Evolutionary conservation across 2,329 filamentous ascomycete species (phyloP), one percentile per base, ranked within the genome.

Genomic region (Penicillium sp.): DNA sequence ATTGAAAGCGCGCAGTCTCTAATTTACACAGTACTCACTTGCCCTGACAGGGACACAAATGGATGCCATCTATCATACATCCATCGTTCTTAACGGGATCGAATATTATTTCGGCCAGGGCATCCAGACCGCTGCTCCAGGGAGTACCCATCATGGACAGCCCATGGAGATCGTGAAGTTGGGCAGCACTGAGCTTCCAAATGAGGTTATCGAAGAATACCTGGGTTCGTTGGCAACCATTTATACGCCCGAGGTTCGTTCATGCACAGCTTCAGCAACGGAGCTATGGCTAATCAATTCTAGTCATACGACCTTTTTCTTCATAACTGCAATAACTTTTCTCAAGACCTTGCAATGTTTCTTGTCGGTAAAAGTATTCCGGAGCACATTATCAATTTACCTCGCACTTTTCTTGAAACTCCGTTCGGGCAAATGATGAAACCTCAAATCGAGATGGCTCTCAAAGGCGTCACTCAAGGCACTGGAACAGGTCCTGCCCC

Each of bases 291-390:
- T 61, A 56, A 64, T 46, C 50, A 9, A 26, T n/a, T 9, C 18
- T 61, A 91, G 84, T 89, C 90, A 1, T 97, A 97, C 69, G 91
- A 97, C 69, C 78, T 97, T 5, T 96, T 90, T 78, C 66, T 84
- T 29, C 92, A 97, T 74, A 99, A 99, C 71, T 97, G 93, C 79
- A 99, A 97, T 77, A 97, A 97, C 74, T 99, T 97, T 74, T 90
- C 89, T 4, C 93, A 97, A 69, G 92, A 96, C 59, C 87, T 97
- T 63, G 81, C 90, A 60, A 94, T 90, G 73, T 97, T 97, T 61
- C 79, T 97, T 0, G 79, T 97, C 1, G 93, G 94, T 22, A 89
- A 87, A 64, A 89, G 90, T 3, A 97, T 97, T 57, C 94, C 94
- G 0, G 83, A 87, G 1, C 87, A 96, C 66, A 97, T 99, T 62